Evolutionary conservation across 495 filamentous ascomycete species (phyloP).

Genomic region (Penicillium longicatenatum): DNA sequence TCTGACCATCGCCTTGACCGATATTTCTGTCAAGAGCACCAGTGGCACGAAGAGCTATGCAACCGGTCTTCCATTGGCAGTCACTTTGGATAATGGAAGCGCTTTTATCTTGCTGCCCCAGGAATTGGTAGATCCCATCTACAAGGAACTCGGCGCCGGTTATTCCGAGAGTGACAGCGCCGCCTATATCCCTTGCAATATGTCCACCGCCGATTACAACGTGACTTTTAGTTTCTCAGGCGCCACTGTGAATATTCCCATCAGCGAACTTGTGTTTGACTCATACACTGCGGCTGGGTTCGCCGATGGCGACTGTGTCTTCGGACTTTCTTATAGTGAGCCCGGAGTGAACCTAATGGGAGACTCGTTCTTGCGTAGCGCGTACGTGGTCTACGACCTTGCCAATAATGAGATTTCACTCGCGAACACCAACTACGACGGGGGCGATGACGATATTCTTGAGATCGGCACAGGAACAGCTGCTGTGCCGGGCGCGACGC

Average conservation of each 20-base stretch:
- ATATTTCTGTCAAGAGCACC: conserved; percentile 38
- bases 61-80: conserved; percentile 58
- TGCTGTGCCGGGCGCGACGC: conserved; percentile 63
- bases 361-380: conserved; percentile 86
- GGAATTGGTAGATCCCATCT: conserved; percentile 59
- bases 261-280: conserved; percentile 28
- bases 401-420: conserved; percentile 76
- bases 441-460: conserved; percentile 58
- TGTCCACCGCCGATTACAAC: conserved; percentile 54
- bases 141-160: conserved; percentile 60
- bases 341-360: conserved; percentile 69
- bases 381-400: conserved; percentile 88
- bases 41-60: conserved; percentile 40
- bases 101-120: conserved; percentile 75
- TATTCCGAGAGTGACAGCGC: conserved; percentile 47
- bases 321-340: conserved; percentile 64
- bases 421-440: conserved; percentile 76
- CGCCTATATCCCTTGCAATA: conserved; percentile 66
- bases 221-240: conserved; percentile 68
- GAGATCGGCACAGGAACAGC: conserved; percentile 67
- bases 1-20: conserved; percentile 78
- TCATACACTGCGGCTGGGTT: conserved; percentile 12
- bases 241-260: conserved; percentile 28
- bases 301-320: conserved; percentile 52
- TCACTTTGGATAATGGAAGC: conserved; percentile 79